These are phyloP conservation scores for Alternaria triticimaculans DNA, from an alignment of 2,329 filamentous ascomycete genomes.

Conservation along the genomic window DNA sequence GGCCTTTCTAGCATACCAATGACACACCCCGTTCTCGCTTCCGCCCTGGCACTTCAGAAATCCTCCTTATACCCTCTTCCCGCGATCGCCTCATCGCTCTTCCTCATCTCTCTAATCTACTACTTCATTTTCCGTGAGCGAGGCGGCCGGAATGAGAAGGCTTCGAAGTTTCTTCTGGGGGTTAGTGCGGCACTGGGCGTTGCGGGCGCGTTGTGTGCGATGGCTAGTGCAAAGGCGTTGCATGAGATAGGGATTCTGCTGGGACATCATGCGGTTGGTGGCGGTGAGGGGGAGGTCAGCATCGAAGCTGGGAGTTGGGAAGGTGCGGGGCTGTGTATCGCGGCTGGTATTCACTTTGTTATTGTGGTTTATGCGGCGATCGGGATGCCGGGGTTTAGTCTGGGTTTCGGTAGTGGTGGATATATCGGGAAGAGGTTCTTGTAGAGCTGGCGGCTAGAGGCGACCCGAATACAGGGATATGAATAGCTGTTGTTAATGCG, in stretches of 20 bases:
- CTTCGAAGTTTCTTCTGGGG: slow-evolving; percentile 1
- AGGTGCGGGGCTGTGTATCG: slow-evolving; percentile 5
- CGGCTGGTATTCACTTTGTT: slow-evolving; percentile 4
- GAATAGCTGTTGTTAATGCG: not conserved
- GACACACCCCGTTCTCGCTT: not conserved
- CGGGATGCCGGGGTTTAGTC: slow-evolving; percentile 1
- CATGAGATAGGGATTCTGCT: slow-evolving; percentile 1
- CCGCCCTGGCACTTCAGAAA: slow-evolving; percentile 4
- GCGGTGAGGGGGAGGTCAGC: not conserved
- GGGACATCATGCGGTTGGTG: not conserved
- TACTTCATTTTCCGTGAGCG: slow-evolving; percentile 1
- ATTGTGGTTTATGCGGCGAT: slow-evolving; percentile 5
- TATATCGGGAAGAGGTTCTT: not conserved
- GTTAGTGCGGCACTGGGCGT: slow-evolving; percentile 8
- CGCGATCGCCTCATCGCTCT: not conserved
- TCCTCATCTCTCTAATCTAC: slow-evolving; percentile 1
- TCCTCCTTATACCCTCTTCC: slow-evolving; percentile 5
- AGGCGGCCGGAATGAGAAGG: slow-evolving; percentile 4
- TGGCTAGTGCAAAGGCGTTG: slow-evolving; percentile 6
- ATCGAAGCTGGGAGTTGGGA: slow-evolving; percentile 4
- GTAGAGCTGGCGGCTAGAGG: not conserved
- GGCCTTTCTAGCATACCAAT: slow-evolving; percentile 3
- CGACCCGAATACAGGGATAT: too few species aligned
- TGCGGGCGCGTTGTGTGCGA: slow-evolving; percentile 6
- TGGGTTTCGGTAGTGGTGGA: not conserved